phyloP scores from a whole-genome alignment of 2,329 filamentous ascomycete genomes.

The Pseudogymnoascus sp. region DNA sequence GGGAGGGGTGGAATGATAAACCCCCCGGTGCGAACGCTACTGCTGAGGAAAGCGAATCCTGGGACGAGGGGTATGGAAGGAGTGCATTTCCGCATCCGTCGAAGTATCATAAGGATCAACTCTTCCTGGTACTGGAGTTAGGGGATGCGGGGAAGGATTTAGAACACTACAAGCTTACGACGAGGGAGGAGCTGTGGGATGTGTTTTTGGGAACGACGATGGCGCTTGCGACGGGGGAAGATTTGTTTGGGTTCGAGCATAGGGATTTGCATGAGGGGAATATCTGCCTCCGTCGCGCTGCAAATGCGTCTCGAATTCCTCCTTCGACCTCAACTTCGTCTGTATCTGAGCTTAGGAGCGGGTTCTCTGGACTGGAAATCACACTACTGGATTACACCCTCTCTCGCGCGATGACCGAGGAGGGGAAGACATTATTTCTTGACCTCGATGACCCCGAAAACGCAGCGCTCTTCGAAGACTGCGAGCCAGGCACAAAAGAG shows the following conservation, averaged over 20 bases:
- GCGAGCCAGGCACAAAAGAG: slow-evolving; percentile 35
- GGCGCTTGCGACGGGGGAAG: slow-evolving; percentile 51
- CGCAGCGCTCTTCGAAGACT: slow-evolving; percentile 50
- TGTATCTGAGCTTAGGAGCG: not conserved
- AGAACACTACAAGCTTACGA: slow-evolving; percentile 46
- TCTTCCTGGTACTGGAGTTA: slow-evolving; percentile 53
- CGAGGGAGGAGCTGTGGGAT: slow-evolving; percentile 50
- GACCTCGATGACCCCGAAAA: slow-evolving; percentile 47
- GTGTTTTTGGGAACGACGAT: slow-evolving; percentile 52
- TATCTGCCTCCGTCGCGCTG: slow-evolving; percentile 38
- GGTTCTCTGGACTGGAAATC: slow-evolving; percentile 48
- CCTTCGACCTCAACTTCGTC: not conserved
- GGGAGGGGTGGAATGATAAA: slow-evolving; percentile 37
- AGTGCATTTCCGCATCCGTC: slow-evolving; percentile 52
- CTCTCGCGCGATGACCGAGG: slow-evolving; percentile 45
- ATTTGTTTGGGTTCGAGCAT: slow-evolving; percentile 53
- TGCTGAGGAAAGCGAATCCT: slow-evolving; percentile 41
- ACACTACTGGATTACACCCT: slow-evolving; percentile 59
- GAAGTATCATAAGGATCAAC: slow-evolving; percentile 47
- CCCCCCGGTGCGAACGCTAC: slow-evolving; percentile 31
- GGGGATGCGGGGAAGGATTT: slow-evolving; percentile 53
- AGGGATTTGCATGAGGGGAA: slow-evolving; percentile 59
- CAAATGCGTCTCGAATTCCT: not conserved
- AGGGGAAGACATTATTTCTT: slow-evolving; percentile 38
- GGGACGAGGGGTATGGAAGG: slow-evolving; percentile 44